phyloP scores from a whole-genome alignment of 306 rosid species.

The Quercus cerris region DNA sequence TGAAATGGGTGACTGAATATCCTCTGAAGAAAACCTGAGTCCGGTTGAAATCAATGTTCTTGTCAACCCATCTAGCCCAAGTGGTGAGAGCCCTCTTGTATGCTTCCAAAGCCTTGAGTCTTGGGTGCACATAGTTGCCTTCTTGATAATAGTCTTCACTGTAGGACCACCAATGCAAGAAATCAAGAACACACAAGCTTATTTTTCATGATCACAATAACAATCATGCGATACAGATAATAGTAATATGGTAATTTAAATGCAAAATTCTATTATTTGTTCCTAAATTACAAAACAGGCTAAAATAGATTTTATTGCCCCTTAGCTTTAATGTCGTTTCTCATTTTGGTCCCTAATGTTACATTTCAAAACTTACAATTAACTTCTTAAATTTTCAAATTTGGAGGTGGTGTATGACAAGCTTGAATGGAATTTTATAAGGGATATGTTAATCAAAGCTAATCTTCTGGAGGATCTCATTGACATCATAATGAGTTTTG shows the following conservation, averaged over 20 bases:
- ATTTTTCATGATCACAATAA: conserved; percentile 5
- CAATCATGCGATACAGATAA: neutral
- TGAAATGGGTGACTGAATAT: conserved; percentile 88
- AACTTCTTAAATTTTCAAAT: too few relatives aligned
- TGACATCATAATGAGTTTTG: too few relatives aligned
- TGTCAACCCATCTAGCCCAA: conserved; percentile 85
- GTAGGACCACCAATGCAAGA: conserved; percentile 19
- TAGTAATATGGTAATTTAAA: neutral
- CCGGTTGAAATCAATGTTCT: conserved; percentile 50
- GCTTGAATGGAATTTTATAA: too few relatives aligned
- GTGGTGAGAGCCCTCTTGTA: conserved; percentile 80
- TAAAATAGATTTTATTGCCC: too few relatives aligned
- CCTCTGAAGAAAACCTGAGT: conserved; percentile 89
- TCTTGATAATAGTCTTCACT: conserved; percentile 96
- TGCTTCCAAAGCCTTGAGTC: conserved; percentile 78
- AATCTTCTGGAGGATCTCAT: too few relatives aligned
- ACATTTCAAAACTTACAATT: too few relatives aligned
- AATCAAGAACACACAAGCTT: neutral
- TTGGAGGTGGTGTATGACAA: too few relatives aligned
- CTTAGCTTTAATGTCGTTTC: too few relatives aligned
- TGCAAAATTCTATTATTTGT: neutral
- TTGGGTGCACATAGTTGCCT: conserved; percentile 71
- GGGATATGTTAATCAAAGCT: too few relatives aligned
- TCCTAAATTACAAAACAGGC: neutral
- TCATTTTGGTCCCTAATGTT: too few relatives aligned